Evolutionary conservation across 257 asterid genomes (phyloP), one percentile per base, ranked within the genome.

Genomic region (Verbascum thapsus): DNA sequence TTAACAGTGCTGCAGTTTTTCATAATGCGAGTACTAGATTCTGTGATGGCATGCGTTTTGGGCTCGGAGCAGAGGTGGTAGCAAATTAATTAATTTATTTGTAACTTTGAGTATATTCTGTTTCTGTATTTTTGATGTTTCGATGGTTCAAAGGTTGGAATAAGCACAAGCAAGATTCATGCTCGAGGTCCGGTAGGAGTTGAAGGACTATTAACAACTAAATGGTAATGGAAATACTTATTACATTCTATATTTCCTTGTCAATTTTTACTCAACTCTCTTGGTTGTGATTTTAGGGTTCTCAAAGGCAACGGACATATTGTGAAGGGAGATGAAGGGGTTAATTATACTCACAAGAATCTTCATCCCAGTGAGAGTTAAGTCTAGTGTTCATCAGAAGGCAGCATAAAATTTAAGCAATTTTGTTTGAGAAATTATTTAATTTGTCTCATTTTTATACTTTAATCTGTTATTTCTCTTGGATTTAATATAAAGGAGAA

Each of bases 101-200:
- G n/a, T n/a, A n/a, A n/a, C n/a, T n/a, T n/a, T 42, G 17, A 5
- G 10, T 17, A 13, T 12, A 43, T 22, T n/a, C 26, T 45, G 4
- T 2, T 42, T 39, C 5, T 39, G n/a, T 8, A 11, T 5, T 6
- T 58, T 53, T 8, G n/a, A 23, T 16, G 6, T 18, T 23, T 22
- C 6, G 26, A 11, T 32, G 54, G 49, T 48, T 12, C 20, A 15
- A 9, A 85, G 94, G 94, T 85, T 44, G 94, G 94, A 18, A 85
- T 85, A 44, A 85, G 94, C 74, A 85, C 94, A 5, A 78, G 89
- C 76, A 80, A 77, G 77, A 76, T 85, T 65, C 94, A 85, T 44
- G 94, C 94, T 50, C 82, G 94, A 60, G 94, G 94, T 13, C 94
- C 94, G 0, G 94, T 85, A 1, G 94, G 94, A 57, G 82, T 85